These are phyloP conservation scores for Myxozyma udenii DNA, from an alignment of 805 yeast genomes.

Conservation along the genomic window DNA sequence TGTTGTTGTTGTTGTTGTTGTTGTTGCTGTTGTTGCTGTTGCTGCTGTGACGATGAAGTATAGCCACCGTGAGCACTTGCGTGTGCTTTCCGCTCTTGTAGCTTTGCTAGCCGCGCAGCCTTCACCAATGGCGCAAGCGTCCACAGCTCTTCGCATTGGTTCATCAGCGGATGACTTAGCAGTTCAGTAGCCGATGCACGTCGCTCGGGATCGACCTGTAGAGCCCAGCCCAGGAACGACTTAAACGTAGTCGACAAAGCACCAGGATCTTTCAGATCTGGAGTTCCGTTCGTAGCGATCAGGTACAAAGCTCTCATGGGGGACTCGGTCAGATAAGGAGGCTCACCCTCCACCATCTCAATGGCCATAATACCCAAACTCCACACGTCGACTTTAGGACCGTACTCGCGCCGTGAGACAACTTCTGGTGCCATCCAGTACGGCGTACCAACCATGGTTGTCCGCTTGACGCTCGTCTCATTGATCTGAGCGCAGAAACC, in stretches of 20 bases:
- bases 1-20: not conserved
- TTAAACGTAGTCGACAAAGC: constrained; percentile 63
- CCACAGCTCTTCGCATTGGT: constrained; percentile 27
- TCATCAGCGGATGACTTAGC: constrained; percentile 41
- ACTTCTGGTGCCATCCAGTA: constrained; percentile 99
- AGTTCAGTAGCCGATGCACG: constrained; percentile 77
- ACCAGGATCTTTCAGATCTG: constrained; percentile 85
- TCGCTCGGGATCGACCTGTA: constrained; percentile 77
- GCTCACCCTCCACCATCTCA: constrained; percentile 99
- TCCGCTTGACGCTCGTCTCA: constrained; percentile 77
- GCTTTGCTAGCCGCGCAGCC: constrained; percentile 30
- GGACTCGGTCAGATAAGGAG: constrained; percentile 94
- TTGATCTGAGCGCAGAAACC: constrained; percentile 95
- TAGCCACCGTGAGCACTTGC: not conserved
- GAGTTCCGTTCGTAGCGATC: constrained; percentile 96
- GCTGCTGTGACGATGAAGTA: not conserved
- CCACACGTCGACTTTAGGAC: constrained; percentile 97
- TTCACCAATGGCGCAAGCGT: constrained; percentile 33
- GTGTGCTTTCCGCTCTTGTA: constrained; percentile 19
- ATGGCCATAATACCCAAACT: constrained; percentile 96
- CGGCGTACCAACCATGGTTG: constrained; percentile 99
- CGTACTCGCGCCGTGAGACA: constrained; percentile 90
- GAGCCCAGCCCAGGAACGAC: constrained; percentile 68
- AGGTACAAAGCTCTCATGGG: constrained; percentile 90
- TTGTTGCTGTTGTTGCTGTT: not conserved